Percentiles rank a stretch among this genome's conserved stretches.
Evolutionary conservation across 768 basidiomycete species (phyloP).

Genomic region (Lactarius sp.): DNA sequence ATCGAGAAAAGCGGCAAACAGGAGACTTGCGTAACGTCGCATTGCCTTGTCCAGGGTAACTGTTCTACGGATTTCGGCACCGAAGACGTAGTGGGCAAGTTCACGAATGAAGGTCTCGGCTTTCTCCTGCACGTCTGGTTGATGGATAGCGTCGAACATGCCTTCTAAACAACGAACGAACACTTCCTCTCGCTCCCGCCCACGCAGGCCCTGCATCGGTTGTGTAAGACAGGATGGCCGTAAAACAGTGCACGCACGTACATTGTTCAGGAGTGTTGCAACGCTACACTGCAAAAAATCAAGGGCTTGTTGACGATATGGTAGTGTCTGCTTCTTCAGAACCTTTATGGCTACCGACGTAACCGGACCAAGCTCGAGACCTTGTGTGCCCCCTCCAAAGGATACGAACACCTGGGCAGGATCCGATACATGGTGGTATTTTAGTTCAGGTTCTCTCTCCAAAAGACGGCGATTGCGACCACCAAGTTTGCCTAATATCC

Average conservation of each 20-base stretch:
- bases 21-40: slow-evolving; percentile 50
- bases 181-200: slow-evolving; percentile 68
- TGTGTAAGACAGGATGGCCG: slow-evolving; percentile 1
- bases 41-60: slow-evolving; percentile 48
- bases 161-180: slow-evolving; percentile 70
- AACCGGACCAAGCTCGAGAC: slow-evolving; percentile 62
- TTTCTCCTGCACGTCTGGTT: slow-evolving; percentile 61
- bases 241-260: slow-evolving; percentile 31
- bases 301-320: slow-evolving; percentile 57
- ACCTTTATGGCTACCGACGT: slow-evolving; percentile 60
- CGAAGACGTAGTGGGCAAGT: slow-evolving; percentile 67
- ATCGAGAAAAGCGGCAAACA: slow-evolving; percentile 73
- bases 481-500: slow-evolving; percentile 94
- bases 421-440: slow-evolving; percentile 65
- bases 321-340: slow-evolving; percentile 46
- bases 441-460: slow-evolving; percentile 70
- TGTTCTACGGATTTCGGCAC: slow-evolving; percentile 62
- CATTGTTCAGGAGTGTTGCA: slow-evolving; percentile 72
- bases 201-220: slow-evolving; percentile 53
- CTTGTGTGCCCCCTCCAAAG: slow-evolving; percentile 62
- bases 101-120: slow-evolving; percentile 68
- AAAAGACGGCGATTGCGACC: slow-evolving; percentile 88
- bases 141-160: slow-evolving; percentile 68
- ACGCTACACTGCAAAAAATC: slow-evolving; percentile 66
- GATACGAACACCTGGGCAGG: slow-evolving; percentile 66